Conservation (phyloP, 2,329 filamentous ascomycete species). For the Rutstroemia sp. region DNA sequence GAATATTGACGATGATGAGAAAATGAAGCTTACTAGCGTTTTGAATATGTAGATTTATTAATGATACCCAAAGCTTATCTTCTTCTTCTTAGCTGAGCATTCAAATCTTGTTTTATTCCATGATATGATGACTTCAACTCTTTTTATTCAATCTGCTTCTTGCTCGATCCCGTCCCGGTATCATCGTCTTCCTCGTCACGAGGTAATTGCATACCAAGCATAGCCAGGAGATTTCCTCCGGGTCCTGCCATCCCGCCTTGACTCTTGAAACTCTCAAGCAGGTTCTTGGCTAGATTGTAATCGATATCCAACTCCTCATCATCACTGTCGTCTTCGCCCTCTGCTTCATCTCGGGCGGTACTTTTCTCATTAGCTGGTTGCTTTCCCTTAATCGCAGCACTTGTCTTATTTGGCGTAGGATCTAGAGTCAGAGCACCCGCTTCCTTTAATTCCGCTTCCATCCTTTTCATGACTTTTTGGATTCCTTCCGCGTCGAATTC, state of each 20-base stretch:
- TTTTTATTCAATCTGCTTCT: neutral
- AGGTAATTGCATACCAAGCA: constrained; percentile 79
- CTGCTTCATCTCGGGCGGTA: constrained; percentile 39
- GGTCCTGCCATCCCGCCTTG: constrained; percentile 83
- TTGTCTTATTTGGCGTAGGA: constrained; percentile 27
- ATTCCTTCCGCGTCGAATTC: constrained; percentile 53
- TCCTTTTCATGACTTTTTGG: constrained; percentile 54
- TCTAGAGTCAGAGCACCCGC: constrained; percentile 59
- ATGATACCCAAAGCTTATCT: constrained; percentile 9
- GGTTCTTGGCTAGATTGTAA: constrained; percentile 80
- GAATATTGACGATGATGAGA: constrained; percentile 13
- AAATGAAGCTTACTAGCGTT: constrained; percentile 6
- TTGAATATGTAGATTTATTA: constrained; percentile 2
- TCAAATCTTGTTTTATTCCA: too few species aligned
- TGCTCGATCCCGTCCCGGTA: neutral
- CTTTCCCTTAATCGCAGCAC: constrained; percentile 26
- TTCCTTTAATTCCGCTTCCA: constrained; percentile 65
- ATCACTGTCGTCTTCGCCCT: constrained; percentile 49
- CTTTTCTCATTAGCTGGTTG: constrained; percentile 12
- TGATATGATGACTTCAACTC: too few species aligned
- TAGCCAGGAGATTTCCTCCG: constrained; percentile 75
- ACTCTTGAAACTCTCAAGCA: constrained; percentile 87
- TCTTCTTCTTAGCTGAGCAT: neutral
- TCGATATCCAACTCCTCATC: constrained; percentile 67
- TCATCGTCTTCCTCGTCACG: constrained; percentile 59